These are phyloP conservation scores for Bertia moriformis DNA, from an alignment of 2,329 filamentous ascomycete genomes.

Conservation along the genomic window DNA sequence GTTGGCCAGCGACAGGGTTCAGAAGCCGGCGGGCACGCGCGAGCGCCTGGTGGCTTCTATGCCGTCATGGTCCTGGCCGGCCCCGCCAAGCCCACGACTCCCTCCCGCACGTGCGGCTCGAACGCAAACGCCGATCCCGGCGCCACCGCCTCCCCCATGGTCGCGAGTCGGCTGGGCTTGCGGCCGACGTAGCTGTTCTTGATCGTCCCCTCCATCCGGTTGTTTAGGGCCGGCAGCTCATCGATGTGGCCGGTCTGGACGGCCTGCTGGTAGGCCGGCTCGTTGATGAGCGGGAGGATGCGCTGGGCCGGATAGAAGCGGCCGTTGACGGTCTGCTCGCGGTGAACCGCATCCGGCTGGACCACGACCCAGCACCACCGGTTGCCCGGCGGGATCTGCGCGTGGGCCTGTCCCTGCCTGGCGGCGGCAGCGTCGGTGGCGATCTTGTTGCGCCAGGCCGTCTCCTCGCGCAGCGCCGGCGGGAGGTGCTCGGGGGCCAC, in stretches of 20 bases:
- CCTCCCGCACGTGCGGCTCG: neutral
- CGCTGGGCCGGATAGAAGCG: conserved; percentile 42
- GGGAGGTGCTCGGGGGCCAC: conserved; percentile 23
- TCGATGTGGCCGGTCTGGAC: conserved; percentile 22
- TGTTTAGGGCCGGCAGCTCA: conserved; percentile 34
- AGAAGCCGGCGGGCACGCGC: no score
- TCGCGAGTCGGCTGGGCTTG: conserved; percentile 23
- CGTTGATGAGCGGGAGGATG: conserved; percentile 33
- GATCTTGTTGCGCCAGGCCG: conserved; percentile 21
- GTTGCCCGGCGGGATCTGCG: conserved; percentile 6
- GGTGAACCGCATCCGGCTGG: conserved; percentile 10
- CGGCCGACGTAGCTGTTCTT: conserved; percentile 27
- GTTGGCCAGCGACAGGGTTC: no score
- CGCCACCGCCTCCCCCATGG: conserved; percentile 25
- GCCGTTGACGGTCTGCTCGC: conserved; percentile 30
- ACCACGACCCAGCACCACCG: conserved; percentile 16
- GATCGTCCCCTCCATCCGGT: conserved; percentile 25
- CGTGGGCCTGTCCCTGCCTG: conserved; percentile 15
- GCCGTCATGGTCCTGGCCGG: no score
- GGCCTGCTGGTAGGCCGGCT: conserved; percentile 18
- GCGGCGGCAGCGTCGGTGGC: conserved; percentile 13
- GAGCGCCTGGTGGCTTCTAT: no score
- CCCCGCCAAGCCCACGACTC: neutral
- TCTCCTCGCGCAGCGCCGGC: conserved; percentile 22
- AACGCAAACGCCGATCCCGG: conserved; percentile 7